Percentiles rank a stretch among this genome's conserved stretches.
These are phyloP conservation scores for Xanthoconium separans DNA, from an alignment of 1,284 basidiomycete genomes.

Conservation along the genomic window DNA sequence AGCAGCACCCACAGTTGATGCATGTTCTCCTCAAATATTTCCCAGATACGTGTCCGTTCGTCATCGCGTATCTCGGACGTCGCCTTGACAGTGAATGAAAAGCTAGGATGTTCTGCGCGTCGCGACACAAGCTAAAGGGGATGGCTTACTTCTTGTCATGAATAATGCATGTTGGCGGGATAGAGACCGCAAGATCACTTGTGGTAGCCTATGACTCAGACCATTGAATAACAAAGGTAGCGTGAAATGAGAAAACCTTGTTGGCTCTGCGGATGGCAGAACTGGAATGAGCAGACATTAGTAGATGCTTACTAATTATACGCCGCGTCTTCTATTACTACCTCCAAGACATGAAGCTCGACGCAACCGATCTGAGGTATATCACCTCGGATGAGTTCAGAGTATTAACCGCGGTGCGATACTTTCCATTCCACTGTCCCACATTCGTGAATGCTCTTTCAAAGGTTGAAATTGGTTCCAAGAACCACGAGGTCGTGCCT, in stretches of 20 bases:
- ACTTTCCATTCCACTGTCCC: slow-evolving; percentile 1
- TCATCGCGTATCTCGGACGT: slow-evolving; percentile 39
- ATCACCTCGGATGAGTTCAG: slow-evolving; percentile 92
- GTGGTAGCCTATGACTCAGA: slow-evolving; percentile 21
- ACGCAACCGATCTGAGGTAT: slow-evolving; percentile 94
- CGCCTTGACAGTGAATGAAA: slow-evolving; percentile 34
- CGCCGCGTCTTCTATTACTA: not conserved
- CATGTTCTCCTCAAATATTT: slow-evolving; percentile 60
- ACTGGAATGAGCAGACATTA: not conserved
- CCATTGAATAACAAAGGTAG: not conserved
- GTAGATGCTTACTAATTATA: not conserved
- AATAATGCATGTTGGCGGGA: slow-evolving; percentile 9
- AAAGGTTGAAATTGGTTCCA: slow-evolving; percentile 95
- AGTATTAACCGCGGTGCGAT: slow-evolving; percentile 84
- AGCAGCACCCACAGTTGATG: slow-evolving; percentile 32
- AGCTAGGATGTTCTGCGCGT: slow-evolving; percentile 26
- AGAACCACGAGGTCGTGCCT: slow-evolving; percentile 97
- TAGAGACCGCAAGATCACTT: slow-evolving; percentile 18
- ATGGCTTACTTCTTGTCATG: slow-evolving; percentile 19
- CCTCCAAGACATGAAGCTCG: slow-evolving; percentile 74
- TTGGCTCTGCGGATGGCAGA: slow-evolving; percentile 22
- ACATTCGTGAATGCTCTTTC: not conserved
- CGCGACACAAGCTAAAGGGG: not conserved
- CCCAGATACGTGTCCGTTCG: slow-evolving; percentile 50
- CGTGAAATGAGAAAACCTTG: slow-evolving; percentile 19